Conservation (phyloP, 441 rosid genomes). For the Mallotus japonicus region DNA sequence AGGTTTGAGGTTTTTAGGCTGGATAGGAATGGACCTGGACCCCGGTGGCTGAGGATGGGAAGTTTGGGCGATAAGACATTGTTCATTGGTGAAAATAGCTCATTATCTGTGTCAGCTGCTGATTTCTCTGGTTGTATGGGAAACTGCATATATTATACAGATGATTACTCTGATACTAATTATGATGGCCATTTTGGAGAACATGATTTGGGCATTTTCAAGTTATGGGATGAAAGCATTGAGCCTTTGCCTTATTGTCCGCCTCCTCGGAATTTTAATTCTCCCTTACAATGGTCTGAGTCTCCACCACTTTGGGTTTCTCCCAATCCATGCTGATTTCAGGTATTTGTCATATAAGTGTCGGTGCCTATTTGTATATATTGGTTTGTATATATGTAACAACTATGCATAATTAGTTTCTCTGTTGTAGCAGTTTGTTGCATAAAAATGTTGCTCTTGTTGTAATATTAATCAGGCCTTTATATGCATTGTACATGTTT, state of each 20-base stretch:
- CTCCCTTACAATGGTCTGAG: constrained; percentile 20
- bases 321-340: constrained; percentile 45
- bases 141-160: constrained; percentile 48
- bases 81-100: constrained; percentile 52
- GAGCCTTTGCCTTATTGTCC: constrained; percentile 45
- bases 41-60: constrained; percentile 37
- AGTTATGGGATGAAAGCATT: constrained; percentile 37
- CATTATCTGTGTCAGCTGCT: constrained; percentile 39
- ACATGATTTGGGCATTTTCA: constrained; percentile 56
- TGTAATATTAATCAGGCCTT: neutral
- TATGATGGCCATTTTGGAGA: constrained; percentile 41
- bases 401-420: neutral
- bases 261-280: constrained; percentile 7
- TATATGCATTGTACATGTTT: neutral
- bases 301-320: constrained; percentile 58
- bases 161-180: constrained; percentile 49
- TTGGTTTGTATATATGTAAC: neutral
- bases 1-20: constrained; percentile 45
- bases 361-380: constrained; percentile 2
- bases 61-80: constrained; percentile 41
- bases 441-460: constrained; percentile 1
- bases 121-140: constrained; percentile 54
- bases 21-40: constrained; percentile 26
- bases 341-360: constrained; percentile 7
- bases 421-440: constrained; percentile 1